A percentile compares a stretch with the other conserved stretches of the same genome.
These are phyloP conservation scores for Phyllosticta paracitricarpa DNA, from an alignment of 2,329 filamentous ascomycete species.

Conservation along the genomic window DNA sequence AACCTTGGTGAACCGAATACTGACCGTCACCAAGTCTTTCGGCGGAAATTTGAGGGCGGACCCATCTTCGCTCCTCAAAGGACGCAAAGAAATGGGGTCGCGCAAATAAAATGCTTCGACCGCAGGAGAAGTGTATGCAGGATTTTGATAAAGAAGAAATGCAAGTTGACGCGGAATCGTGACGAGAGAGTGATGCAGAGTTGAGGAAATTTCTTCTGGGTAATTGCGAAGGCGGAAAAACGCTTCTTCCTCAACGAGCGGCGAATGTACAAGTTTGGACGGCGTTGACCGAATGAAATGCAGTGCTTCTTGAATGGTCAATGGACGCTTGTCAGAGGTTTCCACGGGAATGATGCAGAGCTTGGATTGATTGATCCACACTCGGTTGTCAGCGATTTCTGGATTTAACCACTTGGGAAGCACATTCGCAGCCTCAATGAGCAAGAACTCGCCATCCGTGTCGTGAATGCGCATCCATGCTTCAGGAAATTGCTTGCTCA, in stretches of 20 bases:
- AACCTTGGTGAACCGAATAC: conserved; percentile 75
- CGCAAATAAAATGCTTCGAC: conserved; percentile 89
- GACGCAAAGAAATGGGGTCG: conserved; percentile 65
- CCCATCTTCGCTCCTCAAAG: conserved; percentile 47
- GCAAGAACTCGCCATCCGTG: conserved; percentile 86
- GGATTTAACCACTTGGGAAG: conserved; percentile 87
- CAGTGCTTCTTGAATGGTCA: conserved; percentile 58
- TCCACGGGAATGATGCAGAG: conserved; percentile 60
- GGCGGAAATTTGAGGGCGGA: conserved; percentile 57
- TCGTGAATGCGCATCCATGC: conserved; percentile 79
- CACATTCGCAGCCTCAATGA: conserved; percentile 84
- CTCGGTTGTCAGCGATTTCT: conserved; percentile 74
- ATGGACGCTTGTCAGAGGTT: conserved; percentile 19
- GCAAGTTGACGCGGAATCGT: conserved; percentile 75
- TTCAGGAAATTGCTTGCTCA: conserved; percentile 61
- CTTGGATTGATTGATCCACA: conserved; percentile 73
- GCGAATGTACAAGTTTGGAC: conserved; percentile 56
- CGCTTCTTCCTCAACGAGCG: conserved; percentile 50
- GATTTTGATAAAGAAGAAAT: conserved; percentile 63
- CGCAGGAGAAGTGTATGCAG: conserved; percentile 69
- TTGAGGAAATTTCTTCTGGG: conserved; percentile 51
- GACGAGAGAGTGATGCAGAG: conserved; percentile 64
- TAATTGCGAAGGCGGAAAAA: conserved; percentile 11
- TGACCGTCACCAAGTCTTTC: conserved; percentile 67
- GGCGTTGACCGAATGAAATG: conserved; percentile 41